These are phyloP conservation scores for Rhexocercosporidium sp. DNA, from an alignment of 2,329 filamentous ascomycete genomes.

Conservation along the genomic window DNA sequence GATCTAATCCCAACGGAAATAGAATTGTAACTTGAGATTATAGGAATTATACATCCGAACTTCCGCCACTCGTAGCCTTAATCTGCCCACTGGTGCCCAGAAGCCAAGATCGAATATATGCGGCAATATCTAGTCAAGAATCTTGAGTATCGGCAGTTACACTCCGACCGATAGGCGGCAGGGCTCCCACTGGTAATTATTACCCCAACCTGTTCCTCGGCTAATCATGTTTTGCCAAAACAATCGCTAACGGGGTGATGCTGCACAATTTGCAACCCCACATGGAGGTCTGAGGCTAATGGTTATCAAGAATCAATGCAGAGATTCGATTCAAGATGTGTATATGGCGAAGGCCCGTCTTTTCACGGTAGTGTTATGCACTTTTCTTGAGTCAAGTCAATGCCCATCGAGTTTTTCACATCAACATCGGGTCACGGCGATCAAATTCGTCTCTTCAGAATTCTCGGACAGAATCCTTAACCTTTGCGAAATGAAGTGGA, in stretches of 20 bases:
- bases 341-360: neutral
- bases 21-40: too few species aligned
- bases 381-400: neutral
- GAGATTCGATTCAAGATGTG: neutral
- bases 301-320: neutral
- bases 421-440: neutral
- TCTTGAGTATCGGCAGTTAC: neutral
- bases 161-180: neutral
- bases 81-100: neutral
- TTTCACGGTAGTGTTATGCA: neutral
- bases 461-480: neutral
- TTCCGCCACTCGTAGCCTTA: neutral
- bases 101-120: neutral
- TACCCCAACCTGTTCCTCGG: neutral
- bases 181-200: neutral
- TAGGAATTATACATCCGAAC: neutral
- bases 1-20: too few species aligned
- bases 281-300: neutral
- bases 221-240: constrained; percentile 8
- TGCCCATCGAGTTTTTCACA: neutral
- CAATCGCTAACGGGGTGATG: neutral
- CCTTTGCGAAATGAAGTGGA: constrained; percentile 19
- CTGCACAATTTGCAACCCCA: neutral
- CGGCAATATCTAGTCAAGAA: neutral
- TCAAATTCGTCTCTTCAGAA: neutral